Percentiles rank a stretch among this genome's conserved stretches.
These are phyloP conservation scores for Kalaharituber pfeilii DNA, from an alignment of 2,329 filamentous ascomycete genomes.

Conservation along the genomic window DNA sequence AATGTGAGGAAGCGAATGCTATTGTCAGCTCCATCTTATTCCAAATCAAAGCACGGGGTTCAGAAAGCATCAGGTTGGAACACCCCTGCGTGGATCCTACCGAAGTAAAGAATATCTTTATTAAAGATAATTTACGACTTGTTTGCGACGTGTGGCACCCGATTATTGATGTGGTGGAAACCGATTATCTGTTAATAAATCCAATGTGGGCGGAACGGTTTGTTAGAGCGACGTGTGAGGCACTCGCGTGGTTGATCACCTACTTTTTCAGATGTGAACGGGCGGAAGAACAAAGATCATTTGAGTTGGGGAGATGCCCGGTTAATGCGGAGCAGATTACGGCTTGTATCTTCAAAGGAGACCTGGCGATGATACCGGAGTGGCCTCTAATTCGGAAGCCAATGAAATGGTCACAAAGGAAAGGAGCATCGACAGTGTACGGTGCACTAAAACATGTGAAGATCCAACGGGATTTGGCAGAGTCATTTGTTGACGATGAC, in stretches of 20 bases:
- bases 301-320: background rate
- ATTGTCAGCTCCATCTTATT: background rate
- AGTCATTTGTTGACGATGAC: background rate
- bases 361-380: background rate
- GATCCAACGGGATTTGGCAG: background rate
- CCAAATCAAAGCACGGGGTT: background rate
- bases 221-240: background rate
- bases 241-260: background rate
- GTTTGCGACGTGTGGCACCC: background rate
- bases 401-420: background rate
- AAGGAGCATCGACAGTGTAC: background rate
- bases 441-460: background rate
- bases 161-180: background rate
- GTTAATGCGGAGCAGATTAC: background rate
- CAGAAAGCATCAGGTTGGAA: background rate
- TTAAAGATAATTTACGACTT: background rate
- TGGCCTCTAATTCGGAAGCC: background rate
- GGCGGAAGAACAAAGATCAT: background rate
- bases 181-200: background rate
- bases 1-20: background rate
- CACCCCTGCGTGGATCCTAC: background rate
- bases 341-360: background rate
- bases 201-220: background rate
- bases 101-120: background rate
- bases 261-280: background rate